A percentile compares a stretch with the other conserved stretches of the same genome.
phyloP scores from a whole-genome alignment of 164 flowering plant species.

The Stephania yunnanensis region DNA sequence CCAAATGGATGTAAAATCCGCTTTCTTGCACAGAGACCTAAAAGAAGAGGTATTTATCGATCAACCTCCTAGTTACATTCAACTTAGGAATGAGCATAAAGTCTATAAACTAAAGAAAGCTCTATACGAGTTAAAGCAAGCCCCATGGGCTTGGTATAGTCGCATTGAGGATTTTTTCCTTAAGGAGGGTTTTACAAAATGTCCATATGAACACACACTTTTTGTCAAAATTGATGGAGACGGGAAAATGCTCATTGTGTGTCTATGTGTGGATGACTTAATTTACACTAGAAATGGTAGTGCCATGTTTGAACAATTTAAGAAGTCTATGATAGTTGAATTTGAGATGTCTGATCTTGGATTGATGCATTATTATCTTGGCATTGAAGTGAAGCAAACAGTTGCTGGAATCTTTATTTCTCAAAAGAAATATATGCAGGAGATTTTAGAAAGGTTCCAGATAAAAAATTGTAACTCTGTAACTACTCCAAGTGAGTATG shows the following conservation, averaged over 20 bases:
- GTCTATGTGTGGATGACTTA: background rate
- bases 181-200: background rate
- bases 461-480: background rate
- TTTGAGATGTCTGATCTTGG: constrained; percentile 5
- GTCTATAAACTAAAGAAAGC: too few species aligned
- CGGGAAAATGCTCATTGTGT: background rate
- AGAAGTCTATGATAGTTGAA: constrained; percentile 1
- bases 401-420: background rate
- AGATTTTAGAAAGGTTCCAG: background rate
- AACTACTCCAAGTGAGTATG: too few species aligned
- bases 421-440: background rate
- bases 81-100: too few species aligned
- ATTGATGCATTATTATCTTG: background rate
- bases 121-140: too few species aligned
- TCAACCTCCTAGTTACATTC: too few species aligned
- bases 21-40: too few species aligned
- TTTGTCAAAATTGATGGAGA: background rate
- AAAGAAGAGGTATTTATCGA: too few species aligned
- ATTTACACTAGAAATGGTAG: background rate
- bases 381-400: background rate
- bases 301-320: constrained; percentile 1
- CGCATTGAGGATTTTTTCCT: too few species aligned
- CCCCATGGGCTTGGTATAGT: too few species aligned
- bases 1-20: too few species aligned
- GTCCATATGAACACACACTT: background rate